These are phyloP conservation scores for Penicillium diatomitis DNA, from an alignment of 495 filamentous ascomycete genomes.

Conservation along the genomic window DNA sequence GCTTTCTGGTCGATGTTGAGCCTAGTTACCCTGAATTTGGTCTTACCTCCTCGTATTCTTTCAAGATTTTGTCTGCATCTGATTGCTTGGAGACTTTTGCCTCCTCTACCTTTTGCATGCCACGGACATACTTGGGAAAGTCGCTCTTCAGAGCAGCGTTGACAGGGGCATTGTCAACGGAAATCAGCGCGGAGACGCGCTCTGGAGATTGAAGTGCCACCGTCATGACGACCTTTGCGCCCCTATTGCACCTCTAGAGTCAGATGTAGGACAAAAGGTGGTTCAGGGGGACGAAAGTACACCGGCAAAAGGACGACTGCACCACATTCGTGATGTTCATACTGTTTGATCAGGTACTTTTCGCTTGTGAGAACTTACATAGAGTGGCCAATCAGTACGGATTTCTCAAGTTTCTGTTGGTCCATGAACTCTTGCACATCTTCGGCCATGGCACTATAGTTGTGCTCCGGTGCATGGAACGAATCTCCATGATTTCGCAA, in stretches of 20 bases:
- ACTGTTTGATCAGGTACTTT: too few relatives aligned
- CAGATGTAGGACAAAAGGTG: too few relatives aligned
- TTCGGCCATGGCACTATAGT: slow-evolving; percentile 78
- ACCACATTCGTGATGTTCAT: too few relatives aligned
- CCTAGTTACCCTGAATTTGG: background rate
- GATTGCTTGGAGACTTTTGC: slow-evolving; percentile 51
- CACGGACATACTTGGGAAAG: slow-evolving; percentile 74
- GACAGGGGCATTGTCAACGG: slow-evolving; percentile 89
- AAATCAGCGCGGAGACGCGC: slow-evolving; percentile 57
- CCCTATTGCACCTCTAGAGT: slow-evolving; percentile 40
- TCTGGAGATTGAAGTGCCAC: slow-evolving; percentile 63
- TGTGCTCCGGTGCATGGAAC: slow-evolving; percentile 65
- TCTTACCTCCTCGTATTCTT: slow-evolving; percentile 62
- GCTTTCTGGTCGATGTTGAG: background rate
- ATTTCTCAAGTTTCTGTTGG: slow-evolving; percentile 57
- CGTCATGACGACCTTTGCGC: slow-evolving; percentile 90
- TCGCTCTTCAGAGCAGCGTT: slow-evolving; percentile 63
- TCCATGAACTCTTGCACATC: slow-evolving; percentile 78
- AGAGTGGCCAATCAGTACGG: slow-evolving; percentile 85
- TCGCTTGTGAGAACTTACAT: slow-evolving; percentile 50
- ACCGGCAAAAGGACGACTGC: too few relatives aligned
- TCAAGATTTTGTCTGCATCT: slow-evolving; percentile 73
- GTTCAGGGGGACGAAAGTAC: too few relatives aligned
- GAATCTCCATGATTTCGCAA: slow-evolving; percentile 92
- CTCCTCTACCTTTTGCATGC: slow-evolving; percentile 71